A percentile compares a stretch with the other conserved stretches of the same genome.
These are phyloP conservation scores for Candida piceae DNA, from an alignment of 805 yeast genomes.

Conservation along the genomic window DNA sequence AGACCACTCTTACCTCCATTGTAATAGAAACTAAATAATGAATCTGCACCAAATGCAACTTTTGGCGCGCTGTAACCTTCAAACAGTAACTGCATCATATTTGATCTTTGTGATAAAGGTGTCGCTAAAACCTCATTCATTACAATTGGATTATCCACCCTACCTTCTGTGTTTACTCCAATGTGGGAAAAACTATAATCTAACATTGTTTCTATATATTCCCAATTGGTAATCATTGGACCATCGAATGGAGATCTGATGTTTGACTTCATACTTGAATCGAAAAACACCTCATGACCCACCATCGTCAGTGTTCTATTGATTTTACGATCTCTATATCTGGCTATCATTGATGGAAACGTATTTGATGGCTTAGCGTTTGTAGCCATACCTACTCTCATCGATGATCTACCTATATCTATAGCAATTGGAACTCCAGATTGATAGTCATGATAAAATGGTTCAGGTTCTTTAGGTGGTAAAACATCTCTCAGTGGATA, in stretches of 20 bases:
- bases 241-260: slow-evolving; percentile 85
- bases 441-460: slow-evolving; percentile 44
- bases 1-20: slow-evolving; percentile 60
- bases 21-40: slow-evolving; percentile 69
- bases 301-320: slow-evolving; percentile 59
- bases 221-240: slow-evolving; percentile 87
- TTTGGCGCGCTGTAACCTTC: slow-evolving; percentile 77
- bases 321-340: slow-evolving; percentile 74
- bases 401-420: slow-evolving; percentile 70
- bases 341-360: slow-evolving; percentile 66
- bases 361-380: slow-evolving; percentile 46
- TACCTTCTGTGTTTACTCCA: slow-evolving; percentile 51
- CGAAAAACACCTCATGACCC: slow-evolving; percentile 79
- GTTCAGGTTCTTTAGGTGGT: slow-evolving; percentile 37
- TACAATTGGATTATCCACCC: slow-evolving; percentile 72
- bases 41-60: slow-evolving; percentile 77
- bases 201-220: slow-evolving; percentile 70
- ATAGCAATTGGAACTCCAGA: slow-evolving; percentile 73
- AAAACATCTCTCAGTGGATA: slow-evolving; percentile 38
- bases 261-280: slow-evolving; percentile 60
- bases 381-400: slow-evolving; percentile 57
- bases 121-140: slow-evolving; percentile 75
- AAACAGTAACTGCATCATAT: slow-evolving; percentile 76
- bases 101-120: slow-evolving; percentile 63
- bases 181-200: slow-evolving; percentile 82